Evolutionary conservation across 768 basidiomycete genomes (phyloP), one percentile per base, ranked within the genome.

Genomic region (Suillus hirtellus): DNA sequence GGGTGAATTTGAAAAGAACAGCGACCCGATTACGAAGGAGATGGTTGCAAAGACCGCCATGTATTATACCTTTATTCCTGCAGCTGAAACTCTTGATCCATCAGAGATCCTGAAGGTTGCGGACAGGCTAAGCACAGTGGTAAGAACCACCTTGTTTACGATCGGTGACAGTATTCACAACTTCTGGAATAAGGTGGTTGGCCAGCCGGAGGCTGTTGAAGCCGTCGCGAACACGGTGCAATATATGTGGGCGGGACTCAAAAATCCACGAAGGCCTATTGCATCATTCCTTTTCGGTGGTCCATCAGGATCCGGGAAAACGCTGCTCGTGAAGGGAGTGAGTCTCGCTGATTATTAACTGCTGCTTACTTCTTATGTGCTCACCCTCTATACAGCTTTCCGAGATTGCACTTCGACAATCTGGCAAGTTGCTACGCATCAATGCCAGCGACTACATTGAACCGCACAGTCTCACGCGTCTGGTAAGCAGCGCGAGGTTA

Each of bases 171-270:
- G 44, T 53, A 35, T 38, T 61, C 34, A 61, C 31, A 38, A 54
- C 31, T 10, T 34, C 34, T 54, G 35, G 34, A 31, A 17, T 17
- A 15, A 65, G 64, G 64, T 65, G 10, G 61, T 65, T 14, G 64
- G 64, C 31, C 82, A 84, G 65, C 77, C 79, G 15, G 73, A 79
- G 47, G 82, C 81, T 10, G 73, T 83, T 60, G 71, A 74, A 31
- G 76, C 81, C 1, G 81, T 83, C 49, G 73, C 79, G 15, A 80
- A 82, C 65, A 82, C 81, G 5, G 76, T 84, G 40, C 74, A 81
- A 37, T 72, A 81, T 21, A 79, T 80, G 12, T 72, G 82, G 37
- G 79, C 78, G 24, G 82, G 82, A 10, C 69, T 84, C 14, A 71
- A 78, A 59, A 79, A 81, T 64, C 75, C 79, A 38, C 69, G 75